Conservation (phyloP, 805 yeast genomes). For the Metschnikowia noctiluminum region DNA sequence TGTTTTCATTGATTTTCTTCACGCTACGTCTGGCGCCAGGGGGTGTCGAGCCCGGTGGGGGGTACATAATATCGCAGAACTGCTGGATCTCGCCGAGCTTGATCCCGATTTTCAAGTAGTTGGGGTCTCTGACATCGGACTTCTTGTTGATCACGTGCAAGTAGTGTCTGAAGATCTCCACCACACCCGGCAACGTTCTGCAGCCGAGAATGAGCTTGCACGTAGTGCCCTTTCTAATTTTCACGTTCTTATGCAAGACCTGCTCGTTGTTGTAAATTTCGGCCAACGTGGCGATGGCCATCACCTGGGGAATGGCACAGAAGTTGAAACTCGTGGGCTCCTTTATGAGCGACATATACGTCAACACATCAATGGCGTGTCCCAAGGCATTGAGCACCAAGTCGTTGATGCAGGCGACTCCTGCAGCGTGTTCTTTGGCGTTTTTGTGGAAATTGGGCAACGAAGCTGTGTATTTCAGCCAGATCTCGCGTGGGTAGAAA, state of each 20-base stretch:
- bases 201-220: constrained; percentile 70
- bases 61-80: constrained; percentile 75
- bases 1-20: constrained; percentile 38
- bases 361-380: constrained; percentile 74
- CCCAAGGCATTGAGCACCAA: constrained; percentile 73
- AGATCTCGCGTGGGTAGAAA: constrained; percentile 94
- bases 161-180: constrained; percentile 71
- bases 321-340: constrained; percentile 86
- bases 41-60: constrained; percentile 49
- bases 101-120: constrained; percentile 78
- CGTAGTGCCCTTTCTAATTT: constrained; percentile 88
- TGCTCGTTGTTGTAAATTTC: constrained; percentile 76
- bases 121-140: constrained; percentile 79
- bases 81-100: constrained; percentile 87
- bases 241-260: constrained; percentile 69
- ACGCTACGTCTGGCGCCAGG: constrained; percentile 39
- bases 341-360: constrained; percentile 67
- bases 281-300: constrained; percentile 96
- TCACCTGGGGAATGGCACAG: constrained; percentile 97
- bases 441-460: constrained; percentile 54
- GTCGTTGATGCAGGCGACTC: constrained; percentile 75
- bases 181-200: constrained; percentile 71
- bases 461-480: constrained; percentile 73
- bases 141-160: constrained; percentile 73
- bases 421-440: constrained; percentile 49